A percentile compares a stretch with the other conserved stretches of the same genome.
Conservation (phyloP, 2,329 filamentous ascomycete genomes). For the Hymenoscyphus scutula region DNA sequence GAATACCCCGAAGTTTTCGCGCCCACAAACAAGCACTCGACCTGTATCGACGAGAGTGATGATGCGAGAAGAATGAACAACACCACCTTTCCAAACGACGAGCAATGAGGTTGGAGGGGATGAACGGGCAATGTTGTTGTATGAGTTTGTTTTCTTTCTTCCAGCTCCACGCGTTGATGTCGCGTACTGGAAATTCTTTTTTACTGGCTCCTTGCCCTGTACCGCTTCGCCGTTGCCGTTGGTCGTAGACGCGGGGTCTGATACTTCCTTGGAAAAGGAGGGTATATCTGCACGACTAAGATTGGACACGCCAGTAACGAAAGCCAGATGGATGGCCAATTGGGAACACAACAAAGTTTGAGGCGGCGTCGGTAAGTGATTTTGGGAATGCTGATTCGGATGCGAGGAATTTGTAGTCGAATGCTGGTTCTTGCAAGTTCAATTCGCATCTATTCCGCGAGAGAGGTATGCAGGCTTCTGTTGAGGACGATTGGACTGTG, state of each 20-base stretch:
- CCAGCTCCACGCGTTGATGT: conserved; percentile 16
- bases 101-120: conserved; percentile 5
- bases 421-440: background rate
- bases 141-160: conserved; percentile 11
- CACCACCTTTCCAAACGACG: conserved; percentile 6
- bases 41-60: conserved; percentile 7
- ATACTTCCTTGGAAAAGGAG: conserved; percentile 15
- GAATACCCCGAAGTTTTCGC: conserved; percentile 5
- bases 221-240: background rate
- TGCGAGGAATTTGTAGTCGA: background rate
- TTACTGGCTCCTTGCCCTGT: conserved; percentile 11
- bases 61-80: background rate
- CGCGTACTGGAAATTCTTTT: conserved; percentile 17
- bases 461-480: background rate
- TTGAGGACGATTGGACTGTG: background rate
- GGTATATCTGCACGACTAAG: conserved; percentile 18
- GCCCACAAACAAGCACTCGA: conserved; percentile 8
- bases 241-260: conserved; percentile 16
- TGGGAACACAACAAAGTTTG: background rate
- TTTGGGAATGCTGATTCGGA: conserved; percentile 7
- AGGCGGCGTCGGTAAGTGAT: conserved; percentile 8
- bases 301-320: conserved; percentile 17
- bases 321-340: background rate
- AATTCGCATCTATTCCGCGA: background rate
- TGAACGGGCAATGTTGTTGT: background rate